Evolutionary conservation across 495 filamentous ascomycete species (phyloP).

Genomic region (Aspergillus coremiiformis): DNA sequence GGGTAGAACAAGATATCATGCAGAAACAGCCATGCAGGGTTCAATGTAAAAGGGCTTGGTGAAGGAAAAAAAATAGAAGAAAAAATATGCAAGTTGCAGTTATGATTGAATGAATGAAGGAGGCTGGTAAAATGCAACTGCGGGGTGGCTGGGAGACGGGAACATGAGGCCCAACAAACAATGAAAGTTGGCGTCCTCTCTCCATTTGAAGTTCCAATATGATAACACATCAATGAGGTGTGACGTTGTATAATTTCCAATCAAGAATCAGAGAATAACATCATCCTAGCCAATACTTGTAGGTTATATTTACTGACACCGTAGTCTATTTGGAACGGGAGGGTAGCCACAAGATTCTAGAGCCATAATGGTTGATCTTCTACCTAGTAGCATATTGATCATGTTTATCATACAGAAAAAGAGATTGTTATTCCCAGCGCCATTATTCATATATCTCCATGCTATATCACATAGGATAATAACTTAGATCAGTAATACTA

Average conservation of each 20-base stretch:
- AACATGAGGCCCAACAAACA: not conserved
- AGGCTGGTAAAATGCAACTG: constrained; percentile 17
- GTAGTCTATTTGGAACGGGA: not conserved
- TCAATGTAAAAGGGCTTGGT: constrained; percentile 1
- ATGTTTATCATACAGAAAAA: not conserved
- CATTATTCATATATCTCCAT: not conserved
- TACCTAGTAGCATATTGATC: not conserved
- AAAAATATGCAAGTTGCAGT: constrained; percentile 8
- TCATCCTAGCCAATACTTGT: not conserved
- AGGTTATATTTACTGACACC: not conserved
- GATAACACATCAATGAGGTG: too few species aligned
- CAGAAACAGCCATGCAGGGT: not conserved
- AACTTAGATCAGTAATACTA: not conserved
- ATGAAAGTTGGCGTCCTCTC: too few species aligned
- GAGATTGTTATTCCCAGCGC: not conserved
- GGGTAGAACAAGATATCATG: constrained; percentile 4
- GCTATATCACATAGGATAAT: not conserved
- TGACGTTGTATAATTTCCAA: not conserved
- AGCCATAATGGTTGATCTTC: not conserved
- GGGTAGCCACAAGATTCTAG: constrained; percentile 6
- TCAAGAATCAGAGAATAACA: not conserved
- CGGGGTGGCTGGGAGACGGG: constrained; percentile 23
- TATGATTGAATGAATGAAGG: constrained; percentile 4
- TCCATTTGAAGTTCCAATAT: too few species aligned
- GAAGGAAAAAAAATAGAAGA: constrained; percentile 6